Base-by-base conservation (phyloP, 768 basidiomycete genomes). In the Tylopilus subfusipes region DNA sequence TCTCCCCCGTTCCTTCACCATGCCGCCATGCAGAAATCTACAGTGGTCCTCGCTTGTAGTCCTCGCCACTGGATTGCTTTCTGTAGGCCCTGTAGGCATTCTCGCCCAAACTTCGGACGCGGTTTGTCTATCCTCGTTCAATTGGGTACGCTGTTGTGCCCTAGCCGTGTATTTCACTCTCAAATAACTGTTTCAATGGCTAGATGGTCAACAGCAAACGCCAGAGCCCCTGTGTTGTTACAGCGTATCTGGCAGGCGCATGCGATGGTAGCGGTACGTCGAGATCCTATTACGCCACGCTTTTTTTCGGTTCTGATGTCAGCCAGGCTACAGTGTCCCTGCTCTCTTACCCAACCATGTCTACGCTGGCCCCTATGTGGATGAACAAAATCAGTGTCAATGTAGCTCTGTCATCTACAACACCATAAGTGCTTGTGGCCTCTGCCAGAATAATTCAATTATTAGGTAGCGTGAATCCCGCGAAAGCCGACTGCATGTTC, bases 331-430 rank as follows among this genome's bases (percentile, higher is more conserved):
- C n/a, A 40, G 55, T 18, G 70, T 82, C 7, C 48, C 70, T 55
- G 5, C 68, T 8, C 67, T 83, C 31, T 76, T 77, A 3, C 4
- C 22, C 0, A 60, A 53, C 36, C 72, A n/a, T 25, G 56, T 60
- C 39, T 68, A 66, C 66, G 53, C 58, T 52, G 57, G 71, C 63
- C 62, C 82, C 66, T 69, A 65, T 55, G 44, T 18, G 14, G 30
- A 48, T 40, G 29, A 64, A 24, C 16, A 52, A 52, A 66, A 72
- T 44, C 33, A 62, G 5, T 84, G 83, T 58, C 73, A 77, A 60
- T 85, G 84, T 60, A 84, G 73, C 61, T 76, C 81, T 7, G 77
- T 83, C 24, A 74, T 75, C 2, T 85, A 84, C 59, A 78, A 76
- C 14, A 55, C 82, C 22, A 71, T 84, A 56, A 79, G 77, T 54